These are phyloP conservation scores for Aegilops longissima DNA, from an alignment of 176 grass and related monocot genomes.

Conservation along the genomic window DNA sequence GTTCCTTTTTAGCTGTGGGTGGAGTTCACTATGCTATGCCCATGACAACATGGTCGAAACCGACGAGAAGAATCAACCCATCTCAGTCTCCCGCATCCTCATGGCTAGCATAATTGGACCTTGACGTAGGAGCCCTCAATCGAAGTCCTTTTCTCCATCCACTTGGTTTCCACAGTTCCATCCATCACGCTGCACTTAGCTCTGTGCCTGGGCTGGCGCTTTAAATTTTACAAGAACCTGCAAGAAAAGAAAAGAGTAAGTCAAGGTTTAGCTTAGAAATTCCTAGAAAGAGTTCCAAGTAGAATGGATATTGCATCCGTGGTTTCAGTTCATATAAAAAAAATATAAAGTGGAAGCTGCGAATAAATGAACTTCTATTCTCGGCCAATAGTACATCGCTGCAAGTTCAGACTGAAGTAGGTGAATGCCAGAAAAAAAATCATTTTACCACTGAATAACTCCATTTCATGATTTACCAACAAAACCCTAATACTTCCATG, in stretches of 20 bases:
- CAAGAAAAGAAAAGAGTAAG: background rate
- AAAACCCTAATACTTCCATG: background rate
- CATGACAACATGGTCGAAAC: slow-evolving; percentile 3
- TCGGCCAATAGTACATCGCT: background rate
- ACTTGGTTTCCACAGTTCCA: slow-evolving; percentile 14
- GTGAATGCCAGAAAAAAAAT: background rate
- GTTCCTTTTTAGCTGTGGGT: slow-evolving; percentile 9
- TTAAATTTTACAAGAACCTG: background rate
- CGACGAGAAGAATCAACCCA: slow-evolving; percentile 1
- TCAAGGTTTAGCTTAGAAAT: background rate
- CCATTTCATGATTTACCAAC: background rate
- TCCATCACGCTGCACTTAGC: background rate
- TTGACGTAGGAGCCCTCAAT: background rate
- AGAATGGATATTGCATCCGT: background rate
- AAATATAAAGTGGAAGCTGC: background rate
- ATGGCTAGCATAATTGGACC: background rate
- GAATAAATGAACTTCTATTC: background rate
- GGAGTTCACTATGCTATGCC: slow-evolving; percentile 11
- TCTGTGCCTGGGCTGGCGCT: background rate
- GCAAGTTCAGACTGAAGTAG: background rate
- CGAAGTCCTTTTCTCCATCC: slow-evolving; percentile 11
- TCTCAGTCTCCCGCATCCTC: background rate
- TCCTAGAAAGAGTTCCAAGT: background rate
- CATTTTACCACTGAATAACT: background rate
- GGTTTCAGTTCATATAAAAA: background rate